Base-by-base conservation (phyloP, 1,284 basidiomycete species). In the Neolentinus lepideus region DNA sequence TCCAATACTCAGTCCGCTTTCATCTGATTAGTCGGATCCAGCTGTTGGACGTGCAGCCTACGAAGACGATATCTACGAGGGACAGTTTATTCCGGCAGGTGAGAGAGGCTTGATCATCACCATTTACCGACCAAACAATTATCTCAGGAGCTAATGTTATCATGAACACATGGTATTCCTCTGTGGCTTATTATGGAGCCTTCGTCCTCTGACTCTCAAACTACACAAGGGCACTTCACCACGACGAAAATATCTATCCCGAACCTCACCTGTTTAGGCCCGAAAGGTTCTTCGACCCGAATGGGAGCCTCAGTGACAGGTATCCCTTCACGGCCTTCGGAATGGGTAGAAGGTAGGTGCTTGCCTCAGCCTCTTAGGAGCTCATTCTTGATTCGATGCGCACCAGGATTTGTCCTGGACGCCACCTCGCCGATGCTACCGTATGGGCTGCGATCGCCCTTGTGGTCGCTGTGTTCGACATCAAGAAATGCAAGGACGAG, bases 21-120 rank as follows among this genome's bases (percentile, higher is more conserved):
- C n/a, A 16, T 19, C 43, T 46, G 43, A 46, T 46, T 21, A 6
- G 6, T 6, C 16, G 6, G 43, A 4, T 46, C 43, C 43, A 46
- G 43, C 43, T 51, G 9, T 51, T 8, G 6, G 6, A 10, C 26
- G 25, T 29, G 48, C 48, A 6, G n/a, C 48, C 3, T n/a, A 29
- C 21, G 21, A 68, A 36, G 66, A 69, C 56, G 65, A 69, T 59
- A 54, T 60, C 4, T 69, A 68, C 53, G 56, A 58, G 43, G 65
- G 60, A 8, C 64, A 58, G 46, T 51, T 54, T 33, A 57, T 70
- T 1, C 56, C 56, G 19, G 61, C 65, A 56, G 69, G 68, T 0
- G 63, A 69, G 1, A 60, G 67, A 2, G 62, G 48, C 10, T n/a
- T 51, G 22, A n/a, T 29, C 48, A 3, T 25, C 8, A 21, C 48